phyloP scores from a whole-genome alignment of 495 filamentous ascomycete species.

The Geopyxis carbonaria region DNA sequence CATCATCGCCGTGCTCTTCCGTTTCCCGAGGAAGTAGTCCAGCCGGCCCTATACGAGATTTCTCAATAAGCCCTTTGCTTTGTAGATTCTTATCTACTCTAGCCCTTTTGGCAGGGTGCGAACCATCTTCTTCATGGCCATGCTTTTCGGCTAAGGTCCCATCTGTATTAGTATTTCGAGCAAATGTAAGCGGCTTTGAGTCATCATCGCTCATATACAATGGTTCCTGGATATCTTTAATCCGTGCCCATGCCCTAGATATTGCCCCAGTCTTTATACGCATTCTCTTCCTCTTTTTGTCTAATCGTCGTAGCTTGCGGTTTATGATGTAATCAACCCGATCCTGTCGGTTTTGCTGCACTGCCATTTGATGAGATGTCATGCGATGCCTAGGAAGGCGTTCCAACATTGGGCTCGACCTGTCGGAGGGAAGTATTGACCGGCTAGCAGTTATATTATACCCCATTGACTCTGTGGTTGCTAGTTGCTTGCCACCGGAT shows the following conservation, averaged over 20 bases:
- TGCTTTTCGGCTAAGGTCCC: conserved; percentile 4
- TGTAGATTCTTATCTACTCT: conserved; percentile 10
- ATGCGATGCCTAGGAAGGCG: not conserved
- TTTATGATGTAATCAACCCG: conserved; percentile 76
- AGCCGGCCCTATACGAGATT: conserved; percentile 29
- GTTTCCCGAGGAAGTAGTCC: conserved; percentile 50
- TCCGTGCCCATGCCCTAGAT: conserved; percentile 50
- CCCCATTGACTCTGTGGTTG: conserved; percentile 10
- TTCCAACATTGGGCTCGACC: conserved; percentile 2
- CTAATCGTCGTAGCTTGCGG: conserved; percentile 47
- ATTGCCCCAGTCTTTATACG: conserved; percentile 45
- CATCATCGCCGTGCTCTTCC: conserved; percentile 32
- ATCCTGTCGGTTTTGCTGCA: conserved; percentile 73
- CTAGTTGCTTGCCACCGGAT: conserved; percentile 18
- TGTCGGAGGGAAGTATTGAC: conserved; percentile 25
- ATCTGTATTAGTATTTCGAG: conserved; percentile 17
- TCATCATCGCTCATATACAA: conserved; percentile 74
- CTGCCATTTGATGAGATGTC: conserved; percentile 83
- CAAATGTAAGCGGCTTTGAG: conserved; percentile 10
- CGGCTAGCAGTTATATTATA: conserved; percentile 18
- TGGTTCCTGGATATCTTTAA: conserved; percentile 47
- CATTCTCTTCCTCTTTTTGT: conserved; percentile 41
- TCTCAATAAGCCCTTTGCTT: conserved; percentile 6
- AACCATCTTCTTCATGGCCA: conserved; percentile 2
- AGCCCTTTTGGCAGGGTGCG: conserved; percentile 14